A percentile compares a stretch with the other conserved stretches of the same genome.
Conservation (phyloP, 257 asterid genomes). For the Thymus mandschuricus region DNA sequence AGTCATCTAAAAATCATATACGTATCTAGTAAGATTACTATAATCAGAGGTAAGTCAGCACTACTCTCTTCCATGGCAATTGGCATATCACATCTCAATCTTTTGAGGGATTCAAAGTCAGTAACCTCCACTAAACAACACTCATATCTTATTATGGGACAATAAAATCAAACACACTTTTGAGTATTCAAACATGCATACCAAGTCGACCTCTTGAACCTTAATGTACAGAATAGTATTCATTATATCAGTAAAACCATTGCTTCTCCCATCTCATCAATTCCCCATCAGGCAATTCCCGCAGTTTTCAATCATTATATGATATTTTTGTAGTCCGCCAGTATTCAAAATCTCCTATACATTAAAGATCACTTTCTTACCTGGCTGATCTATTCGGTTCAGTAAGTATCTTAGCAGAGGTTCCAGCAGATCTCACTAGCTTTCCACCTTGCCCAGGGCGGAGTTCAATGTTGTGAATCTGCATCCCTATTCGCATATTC, state of each 20-base stretch:
- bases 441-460: slow-evolving; percentile 90
- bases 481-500: slow-evolving; percentile 72
- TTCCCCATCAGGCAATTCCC: neutral
- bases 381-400: slow-evolving; percentile 71
- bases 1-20: too few relatives aligned
- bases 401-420: slow-evolving; percentile 67
- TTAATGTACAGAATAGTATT: neutral
- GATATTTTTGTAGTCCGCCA: neutral
- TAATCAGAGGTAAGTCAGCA: neutral
- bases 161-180: slow-evolving; percentile 13
- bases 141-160: neutral
- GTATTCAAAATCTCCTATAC: neutral
- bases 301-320: neutral
- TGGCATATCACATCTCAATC: neutral
- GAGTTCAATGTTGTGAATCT: slow-evolving; percentile 82
- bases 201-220: neutral
- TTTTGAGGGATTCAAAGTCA: neutral
- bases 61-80: neutral
- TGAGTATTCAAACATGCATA: neutral
- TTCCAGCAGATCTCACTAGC: slow-evolving; percentile 76
- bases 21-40: neutral
- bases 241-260: neutral
- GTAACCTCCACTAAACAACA: neutral
- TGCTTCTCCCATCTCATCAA: neutral
- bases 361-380: slow-evolving; percentile 31